phyloP scores from a whole-genome alignment of 257 asterid species.

The Phtheirospermum japonicum region DNA sequence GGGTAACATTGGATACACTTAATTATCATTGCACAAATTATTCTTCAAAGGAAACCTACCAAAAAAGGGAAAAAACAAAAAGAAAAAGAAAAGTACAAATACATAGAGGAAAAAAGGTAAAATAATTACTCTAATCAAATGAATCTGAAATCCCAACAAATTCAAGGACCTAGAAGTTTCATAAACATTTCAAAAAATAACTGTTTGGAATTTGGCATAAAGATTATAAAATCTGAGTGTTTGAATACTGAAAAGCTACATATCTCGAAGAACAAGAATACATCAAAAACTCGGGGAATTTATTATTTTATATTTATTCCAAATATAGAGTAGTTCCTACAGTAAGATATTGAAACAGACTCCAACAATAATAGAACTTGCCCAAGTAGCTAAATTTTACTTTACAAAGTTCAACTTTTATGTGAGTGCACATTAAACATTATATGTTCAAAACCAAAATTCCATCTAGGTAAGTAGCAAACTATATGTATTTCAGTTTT shows the following conservation, averaged over 20 bases:
- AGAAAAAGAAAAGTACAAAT: slow-evolving; percentile 20
- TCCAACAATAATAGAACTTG: too few species aligned
- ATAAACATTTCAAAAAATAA: slow-evolving; percentile 1
- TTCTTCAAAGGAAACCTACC: not conserved
- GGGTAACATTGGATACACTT: not conserved
- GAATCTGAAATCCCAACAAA: not conserved
- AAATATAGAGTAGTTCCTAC: slow-evolving; percentile 41
- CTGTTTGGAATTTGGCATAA: slow-evolving; percentile 20
- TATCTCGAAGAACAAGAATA: slow-evolving; percentile 1
- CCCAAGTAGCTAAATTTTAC: too few species aligned
- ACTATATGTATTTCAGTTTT: too few species aligned
- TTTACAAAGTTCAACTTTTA: too few species aligned
- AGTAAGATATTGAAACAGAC: slow-evolving; percentile 76
- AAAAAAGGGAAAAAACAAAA: too few species aligned
- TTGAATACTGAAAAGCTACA: slow-evolving; percentile 1
- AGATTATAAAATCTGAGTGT: not conserved
- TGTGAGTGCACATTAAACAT: too few species aligned
- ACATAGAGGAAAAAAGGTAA: slow-evolving; percentile 15
- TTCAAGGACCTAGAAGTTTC: not conserved
- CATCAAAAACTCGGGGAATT: not conserved
- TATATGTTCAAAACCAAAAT: too few species aligned
- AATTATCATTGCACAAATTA: not conserved
- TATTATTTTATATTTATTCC: slow-evolving; percentile 21
- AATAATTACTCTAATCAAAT: not conserved
- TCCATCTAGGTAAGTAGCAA: too few species aligned